Evolutionary conservation across 192 early-diverging fungal species (phyloP), one percentile per base, ranked within the genome.

Genomic region (Mortierella antarctica): DNA sequence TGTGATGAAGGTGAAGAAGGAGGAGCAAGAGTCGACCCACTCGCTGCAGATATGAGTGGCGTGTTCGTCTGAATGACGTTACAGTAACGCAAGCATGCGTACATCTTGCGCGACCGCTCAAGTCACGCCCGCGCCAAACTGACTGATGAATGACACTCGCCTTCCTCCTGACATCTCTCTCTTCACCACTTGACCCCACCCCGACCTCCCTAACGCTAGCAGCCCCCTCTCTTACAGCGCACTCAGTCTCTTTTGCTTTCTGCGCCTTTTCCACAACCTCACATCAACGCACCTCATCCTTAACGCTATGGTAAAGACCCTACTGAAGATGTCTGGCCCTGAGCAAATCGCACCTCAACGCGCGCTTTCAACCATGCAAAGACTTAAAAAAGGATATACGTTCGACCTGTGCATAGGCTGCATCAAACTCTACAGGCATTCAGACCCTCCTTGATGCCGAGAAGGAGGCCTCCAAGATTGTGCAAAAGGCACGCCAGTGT

Each of bases 371-470:
- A 57, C 56, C 21, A 57, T 21, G 13, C 23, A 31, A 21, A 57
- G 41, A 39, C 41, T 39, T 57, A 57, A 1, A 6, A 13, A 15
- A 17, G n/a, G n/a, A 13, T 23, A 56, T 56, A 4, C 20, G 17
- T 45, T 62, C 11, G 21, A n/a, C 60, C 5, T 20, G 2, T 6
- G 0, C 21, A 64, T 71, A 86, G 84, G 76, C 84, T 40, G 82
- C 86, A 51, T 89, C 91, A 70, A 95, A 86, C 86, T 92, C 93
- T 18, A 93, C 96, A 85, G 96, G 96, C 55, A 98, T 99, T 75
- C 92, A 96, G 77, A 97, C 96, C 49, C 92, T 99, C 49, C 89
- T 99, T 65, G 96, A 99, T 70, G 98, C 98, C 63, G 98, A 99
- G 86, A 96, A 95, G 84, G 96, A 96, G 74, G 96, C 96, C 40